phyloP scores from a whole-genome alignment of 2,329 filamentous ascomycete species.

The Sporothrix brunneoviolacea region DNA sequence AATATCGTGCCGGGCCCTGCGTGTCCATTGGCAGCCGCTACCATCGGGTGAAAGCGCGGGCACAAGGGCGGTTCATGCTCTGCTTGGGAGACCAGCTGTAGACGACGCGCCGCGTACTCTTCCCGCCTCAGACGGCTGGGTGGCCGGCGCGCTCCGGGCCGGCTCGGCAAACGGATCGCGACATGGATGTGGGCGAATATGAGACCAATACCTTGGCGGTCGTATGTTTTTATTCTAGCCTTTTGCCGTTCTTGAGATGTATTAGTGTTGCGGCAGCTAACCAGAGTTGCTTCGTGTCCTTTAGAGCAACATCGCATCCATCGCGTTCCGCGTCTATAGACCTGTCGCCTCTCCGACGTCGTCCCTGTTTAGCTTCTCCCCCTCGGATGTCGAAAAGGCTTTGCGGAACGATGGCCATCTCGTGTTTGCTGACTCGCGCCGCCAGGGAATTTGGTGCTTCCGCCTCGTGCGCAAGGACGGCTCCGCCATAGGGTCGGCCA shows the following conservation, averaged over 20 bases:
- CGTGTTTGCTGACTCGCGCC: constrained; percentile 44
- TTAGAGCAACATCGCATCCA: constrained; percentile 50
- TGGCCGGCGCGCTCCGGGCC: constrained; percentile 16
- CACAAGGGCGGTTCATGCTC: constrained; percentile 3
- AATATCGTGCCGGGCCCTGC: background rate
- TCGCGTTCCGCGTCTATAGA: constrained; percentile 51
- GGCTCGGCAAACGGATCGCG: constrained; percentile 28
- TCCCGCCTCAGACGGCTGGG: constrained; percentile 12
- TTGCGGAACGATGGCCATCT: constrained; percentile 48
- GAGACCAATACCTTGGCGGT: constrained; percentile 55
- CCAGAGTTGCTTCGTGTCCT: background rate
- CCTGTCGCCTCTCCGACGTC: constrained; percentile 37
- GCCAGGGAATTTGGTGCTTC: constrained; percentile 50
- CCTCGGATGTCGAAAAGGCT: constrained; percentile 44
- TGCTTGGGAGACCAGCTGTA: background rate
- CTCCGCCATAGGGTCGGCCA: constrained; percentile 18
- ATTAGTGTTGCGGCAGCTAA: background rate
- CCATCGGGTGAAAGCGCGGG: background rate
- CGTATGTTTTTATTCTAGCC: too few species aligned
- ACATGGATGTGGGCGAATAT: constrained; percentile 58
- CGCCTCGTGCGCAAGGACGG: constrained; percentile 39
- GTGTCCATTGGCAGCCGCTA: background rate
- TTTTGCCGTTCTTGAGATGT: too few species aligned
- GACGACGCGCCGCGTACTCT: constrained; percentile 6
- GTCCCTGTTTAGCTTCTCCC: constrained; percentile 36